Evolutionary conservation across 2,329 filamentous ascomycete species (phyloP).

Genomic region (Aureobasidium uvarum): DNA sequence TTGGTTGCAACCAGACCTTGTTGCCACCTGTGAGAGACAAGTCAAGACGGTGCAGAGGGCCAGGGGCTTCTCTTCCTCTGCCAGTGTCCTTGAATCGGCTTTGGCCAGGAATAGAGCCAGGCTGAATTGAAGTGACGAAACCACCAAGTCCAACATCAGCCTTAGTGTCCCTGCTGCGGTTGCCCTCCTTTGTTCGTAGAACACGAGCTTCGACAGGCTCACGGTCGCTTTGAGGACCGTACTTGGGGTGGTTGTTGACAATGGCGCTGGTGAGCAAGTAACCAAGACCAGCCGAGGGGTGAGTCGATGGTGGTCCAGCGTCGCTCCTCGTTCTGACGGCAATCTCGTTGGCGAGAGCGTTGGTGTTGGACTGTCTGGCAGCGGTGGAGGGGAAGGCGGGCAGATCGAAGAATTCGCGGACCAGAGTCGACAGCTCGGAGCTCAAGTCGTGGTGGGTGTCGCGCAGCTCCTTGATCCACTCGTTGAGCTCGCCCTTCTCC

Average conservation of each 20-base stretch:
- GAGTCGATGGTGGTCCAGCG: slow-evolving; percentile 58
- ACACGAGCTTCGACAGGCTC: slow-evolving; percentile 59
- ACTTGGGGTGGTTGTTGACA: slow-evolving; percentile 59
- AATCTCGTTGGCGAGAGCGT: background rate
- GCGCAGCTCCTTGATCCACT: slow-evolving; percentile 41
- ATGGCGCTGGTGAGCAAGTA: slow-evolving; percentile 58
- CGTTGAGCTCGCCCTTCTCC: slow-evolving; percentile 23
- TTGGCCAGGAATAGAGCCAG: background rate
- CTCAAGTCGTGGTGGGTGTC: slow-evolving; percentile 49
- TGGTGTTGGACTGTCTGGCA: slow-evolving; percentile 33
- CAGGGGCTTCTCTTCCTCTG: background rate
- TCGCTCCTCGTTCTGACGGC: background rate
- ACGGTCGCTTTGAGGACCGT: slow-evolving; percentile 56
- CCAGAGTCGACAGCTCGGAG: slow-evolving; percentile 53
- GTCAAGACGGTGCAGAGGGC: slow-evolving; percentile 46
- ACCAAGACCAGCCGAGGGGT: slow-evolving; percentile 63
- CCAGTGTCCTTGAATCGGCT: slow-evolving; percentile 40
- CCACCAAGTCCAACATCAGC: slow-evolving; percentile 48
- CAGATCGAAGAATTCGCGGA: slow-evolving; percentile 58
- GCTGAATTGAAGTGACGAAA: slow-evolving; percentile 42
- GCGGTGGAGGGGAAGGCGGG: slow-evolving; percentile 44
- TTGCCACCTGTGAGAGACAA: slow-evolving; percentile 50
- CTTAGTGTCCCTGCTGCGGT: slow-evolving; percentile 37
- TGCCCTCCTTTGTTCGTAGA: slow-evolving; percentile 48
- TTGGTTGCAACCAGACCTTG: slow-evolving; percentile 53